Evolutionary conservation across 306 rosid genomes (phyloP), one percentile per base, ranked within the genome.

Genomic region (Cyclanthera cordifolia): DNA sequence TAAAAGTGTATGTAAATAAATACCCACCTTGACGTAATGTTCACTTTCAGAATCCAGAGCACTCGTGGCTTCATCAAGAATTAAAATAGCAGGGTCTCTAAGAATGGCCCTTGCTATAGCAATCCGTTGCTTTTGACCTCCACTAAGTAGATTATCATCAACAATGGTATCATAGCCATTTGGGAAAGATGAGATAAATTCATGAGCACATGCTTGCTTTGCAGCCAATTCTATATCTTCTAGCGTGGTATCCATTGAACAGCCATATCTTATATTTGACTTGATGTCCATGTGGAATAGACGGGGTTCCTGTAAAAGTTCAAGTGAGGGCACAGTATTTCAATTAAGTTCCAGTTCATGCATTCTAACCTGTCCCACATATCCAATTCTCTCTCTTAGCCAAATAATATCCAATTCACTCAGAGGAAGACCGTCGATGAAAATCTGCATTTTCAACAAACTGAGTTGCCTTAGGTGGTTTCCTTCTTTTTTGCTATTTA

Each of bases 81-180:
- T 73, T 53, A 82, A 57, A 24, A 82, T 73, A 66, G 83, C 48
- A 64, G 86, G 86, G 71, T 82, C 67, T 82, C 86, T 76, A 60
- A 82, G 77, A 76, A 79, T 76, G 50, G 86, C 81, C 80, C 83
- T 76, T 20, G 86, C 83, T 64, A 82, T 76, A 20, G 83, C 83
- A 3, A 82, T 82, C n/a, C 83, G 79, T 75, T 82, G 86, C 77
- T 82, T 82, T 79, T 82, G 83, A 43, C 86, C 83, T 23, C 86
- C 73, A 3, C 86, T 82, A 15, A 82, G 81, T 23, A 79, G 64
- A 59, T 79, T 79, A 71, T 76, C 83, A 65, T 82, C 81, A 27
- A 82, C 83, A 21, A 79, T 37, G n/a, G 86, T 82, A 19, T 57
- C 83, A 67, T 76, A 82, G n/a, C 81, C 81, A 73, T 73, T 65